phyloP scores from a whole-genome alignment of 2,329 filamentous ascomycete genomes.

The Trichoderma pleuroti region DNA sequence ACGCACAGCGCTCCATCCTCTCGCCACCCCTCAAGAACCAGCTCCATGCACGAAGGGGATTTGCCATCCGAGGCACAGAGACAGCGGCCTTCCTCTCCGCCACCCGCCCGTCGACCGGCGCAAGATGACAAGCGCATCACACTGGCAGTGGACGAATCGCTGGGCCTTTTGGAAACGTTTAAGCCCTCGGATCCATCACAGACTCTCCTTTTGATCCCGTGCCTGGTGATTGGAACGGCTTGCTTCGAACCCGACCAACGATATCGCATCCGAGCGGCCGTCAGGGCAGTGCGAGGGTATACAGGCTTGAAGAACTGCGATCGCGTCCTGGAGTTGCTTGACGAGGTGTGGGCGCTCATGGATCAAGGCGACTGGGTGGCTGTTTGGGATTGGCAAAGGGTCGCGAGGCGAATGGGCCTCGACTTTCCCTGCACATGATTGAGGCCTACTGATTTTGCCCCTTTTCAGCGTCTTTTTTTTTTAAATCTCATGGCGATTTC shows the following conservation, averaged over 20 bases:
- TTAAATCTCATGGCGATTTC: neutral
- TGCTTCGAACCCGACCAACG: constrained; percentile 53
- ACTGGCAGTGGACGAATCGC: constrained; percentile 53
- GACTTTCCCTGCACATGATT: constrained; percentile 52
- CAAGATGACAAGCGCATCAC: constrained; percentile 52
- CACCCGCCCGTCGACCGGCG: constrained; percentile 45
- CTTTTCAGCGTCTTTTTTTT: neutral
- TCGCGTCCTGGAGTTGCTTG: constrained; percentile 50
- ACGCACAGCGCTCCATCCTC: constrained; percentile 33
- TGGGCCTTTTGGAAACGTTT: constrained; percentile 53
- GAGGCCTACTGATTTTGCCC: neutral
- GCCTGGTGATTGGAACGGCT: constrained; percentile 58
- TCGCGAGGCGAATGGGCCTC: constrained; percentile 50
- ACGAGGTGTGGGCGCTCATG: constrained; percentile 59
- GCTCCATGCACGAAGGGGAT: constrained; percentile 40
- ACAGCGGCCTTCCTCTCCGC: constrained; percentile 38
- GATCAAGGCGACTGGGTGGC: constrained; percentile 53
- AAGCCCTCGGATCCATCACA: constrained; percentile 56
- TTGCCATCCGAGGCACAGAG: constrained; percentile 22
- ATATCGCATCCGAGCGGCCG: constrained; percentile 47
- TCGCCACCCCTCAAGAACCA: constrained; percentile 37
- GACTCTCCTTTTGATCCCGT: constrained; percentile 58
- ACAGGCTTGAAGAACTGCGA: constrained; percentile 59
- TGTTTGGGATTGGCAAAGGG: constrained; percentile 63
- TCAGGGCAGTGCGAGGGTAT: constrained; percentile 53